Percentiles rank a stretch among this genome's conserved stretches.
Conservation (phyloP, 345 rosid species). For the Rhizophora apiculata region DNA sequence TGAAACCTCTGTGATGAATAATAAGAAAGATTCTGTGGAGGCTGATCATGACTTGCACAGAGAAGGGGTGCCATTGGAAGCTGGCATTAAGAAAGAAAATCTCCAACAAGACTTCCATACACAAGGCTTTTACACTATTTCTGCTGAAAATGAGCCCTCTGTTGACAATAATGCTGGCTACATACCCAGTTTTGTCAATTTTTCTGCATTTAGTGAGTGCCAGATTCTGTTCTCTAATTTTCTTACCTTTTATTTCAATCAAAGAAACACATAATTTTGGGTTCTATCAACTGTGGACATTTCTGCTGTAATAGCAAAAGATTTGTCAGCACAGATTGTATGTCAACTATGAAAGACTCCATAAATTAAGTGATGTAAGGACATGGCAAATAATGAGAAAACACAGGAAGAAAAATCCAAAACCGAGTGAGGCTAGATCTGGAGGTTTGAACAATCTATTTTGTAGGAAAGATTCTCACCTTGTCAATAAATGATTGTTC, state of each 20-base stretch:
- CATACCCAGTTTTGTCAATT: conserved; percentile 31
- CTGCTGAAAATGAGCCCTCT: conserved; percentile 49
- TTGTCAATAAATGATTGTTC: no score
- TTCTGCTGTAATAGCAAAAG: background rate
- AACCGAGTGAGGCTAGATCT: no score
- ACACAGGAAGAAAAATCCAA: no score
- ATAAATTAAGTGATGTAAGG: no score
- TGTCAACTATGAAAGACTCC: no score
- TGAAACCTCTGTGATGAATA: conserved; percentile 63
- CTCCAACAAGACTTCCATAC: conserved; percentile 19
- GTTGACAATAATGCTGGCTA: conserved; percentile 31
- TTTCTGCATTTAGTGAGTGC: conserved; percentile 57
- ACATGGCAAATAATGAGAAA: no score
- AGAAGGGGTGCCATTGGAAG: conserved; percentile 22
- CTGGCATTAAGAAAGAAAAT: conserved; percentile 22
- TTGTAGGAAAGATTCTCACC: no score
- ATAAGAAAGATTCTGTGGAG: conserved; percentile 26
- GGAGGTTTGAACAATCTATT: no score
- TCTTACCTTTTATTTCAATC: background rate
- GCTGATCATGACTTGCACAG: conserved; percentile 12
- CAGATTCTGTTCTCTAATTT: background rate
- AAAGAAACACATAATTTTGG: background rate
- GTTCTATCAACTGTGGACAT: background rate
- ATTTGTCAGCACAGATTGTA: no score
- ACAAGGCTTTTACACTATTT: conserved; percentile 32